Percentiles rank a stretch among this genome's conserved stretches.
Evolutionary conservation across 441 rosid genomes (phyloP).

Genomic region (Populus hybrid): DNA sequence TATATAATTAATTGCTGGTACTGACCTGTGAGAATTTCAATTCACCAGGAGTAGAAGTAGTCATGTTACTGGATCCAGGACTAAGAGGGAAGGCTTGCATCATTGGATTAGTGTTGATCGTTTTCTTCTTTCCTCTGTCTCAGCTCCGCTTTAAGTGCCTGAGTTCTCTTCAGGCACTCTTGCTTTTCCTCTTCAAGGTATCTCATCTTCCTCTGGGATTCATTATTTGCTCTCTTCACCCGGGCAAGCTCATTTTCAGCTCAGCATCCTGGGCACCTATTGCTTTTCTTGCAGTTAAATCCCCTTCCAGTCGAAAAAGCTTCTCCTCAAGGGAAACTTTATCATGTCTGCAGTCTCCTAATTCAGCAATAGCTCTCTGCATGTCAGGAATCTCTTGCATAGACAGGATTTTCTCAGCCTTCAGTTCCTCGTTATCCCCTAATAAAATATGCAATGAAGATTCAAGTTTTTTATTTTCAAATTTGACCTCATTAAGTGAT

Average conservation of each 20-base stretch:
- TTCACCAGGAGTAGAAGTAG: conserved; percentile 17
- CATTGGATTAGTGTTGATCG: conserved; percentile 12
- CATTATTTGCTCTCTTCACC: conserved; percentile 44
- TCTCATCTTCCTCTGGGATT: conserved; percentile 47
- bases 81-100: conserved; percentile 12
- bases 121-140: conserved; percentile 27
- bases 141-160: conserved; percentile 32
- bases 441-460: conserved; percentile 42
- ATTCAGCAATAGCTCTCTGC: conserved; percentile 39
- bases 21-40: conserved; percentile 22
- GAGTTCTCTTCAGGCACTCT: conserved; percentile 35
- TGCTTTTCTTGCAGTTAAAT: conserved; percentile 64
- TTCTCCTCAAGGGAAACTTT: conserved; percentile 58
- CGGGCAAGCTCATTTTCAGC: conserved; percentile 59
- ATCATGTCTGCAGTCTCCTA: conserved; percentile 49
- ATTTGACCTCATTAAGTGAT: conserved; percentile 34
- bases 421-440: conserved; percentile 46
- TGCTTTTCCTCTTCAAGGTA: conserved; percentile 51
- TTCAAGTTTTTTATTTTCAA: conserved; percentile 48
- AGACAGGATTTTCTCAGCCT: conserved; percentile 32
- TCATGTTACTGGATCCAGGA: conserved; percentile 10
- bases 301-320: conserved; percentile 51
- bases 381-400: conserved; percentile 38
- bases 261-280: conserved; percentile 49
- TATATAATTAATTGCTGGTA: conserved; percentile 8